A percentile compares a stretch with the other conserved stretches of the same genome.
Evolutionary conservation across 192 early-diverging fungal genomes (phyloP).

Genomic region (Umbelopsis sp.): DNA sequence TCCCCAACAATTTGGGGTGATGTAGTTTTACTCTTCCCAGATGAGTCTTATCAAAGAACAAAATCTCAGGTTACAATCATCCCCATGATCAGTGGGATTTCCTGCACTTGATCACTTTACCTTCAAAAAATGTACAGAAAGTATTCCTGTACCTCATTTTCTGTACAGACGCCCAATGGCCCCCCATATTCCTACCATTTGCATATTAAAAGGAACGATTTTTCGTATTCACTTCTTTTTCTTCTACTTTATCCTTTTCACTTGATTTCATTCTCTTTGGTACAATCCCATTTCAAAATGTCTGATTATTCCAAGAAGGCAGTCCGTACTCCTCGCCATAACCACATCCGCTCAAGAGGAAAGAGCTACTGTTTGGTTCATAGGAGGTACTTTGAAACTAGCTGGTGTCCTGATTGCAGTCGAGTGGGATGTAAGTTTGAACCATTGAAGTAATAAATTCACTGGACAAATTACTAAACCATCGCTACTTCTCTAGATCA

Average conservation of each 20-base stretch:
- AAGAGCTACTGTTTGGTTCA: constrained; percentile 40
- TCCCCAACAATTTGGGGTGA: too few species aligned
- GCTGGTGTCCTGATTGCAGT: constrained; percentile 38
- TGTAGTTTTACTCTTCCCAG: too few species aligned
- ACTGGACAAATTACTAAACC: background rate
- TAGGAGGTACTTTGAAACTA: constrained; percentile 40
- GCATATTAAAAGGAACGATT: background rate
- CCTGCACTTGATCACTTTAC: constrained; percentile 8
- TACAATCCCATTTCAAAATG: background rate
- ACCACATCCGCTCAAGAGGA: constrained; percentile 11
- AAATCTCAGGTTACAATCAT: constrained; percentile 5
- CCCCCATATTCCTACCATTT: background rate
- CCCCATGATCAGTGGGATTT: constrained; percentile 15
- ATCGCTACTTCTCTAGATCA: background rate
- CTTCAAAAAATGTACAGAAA: background rate
- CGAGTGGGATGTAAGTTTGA: constrained; percentile 26
- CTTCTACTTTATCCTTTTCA: background rate
- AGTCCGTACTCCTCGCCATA: background rate
- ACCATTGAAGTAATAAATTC: too few species aligned
- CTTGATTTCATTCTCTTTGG: background rate
- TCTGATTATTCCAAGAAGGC: background rate
- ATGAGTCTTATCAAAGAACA: constrained; percentile 1
- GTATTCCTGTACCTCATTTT: background rate
- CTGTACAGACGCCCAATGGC: background rate
- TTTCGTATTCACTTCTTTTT: background rate